Conservation (phyloP, 2,329 filamentous ascomycete species). For the Pyricularia pennisetigena region DNA sequence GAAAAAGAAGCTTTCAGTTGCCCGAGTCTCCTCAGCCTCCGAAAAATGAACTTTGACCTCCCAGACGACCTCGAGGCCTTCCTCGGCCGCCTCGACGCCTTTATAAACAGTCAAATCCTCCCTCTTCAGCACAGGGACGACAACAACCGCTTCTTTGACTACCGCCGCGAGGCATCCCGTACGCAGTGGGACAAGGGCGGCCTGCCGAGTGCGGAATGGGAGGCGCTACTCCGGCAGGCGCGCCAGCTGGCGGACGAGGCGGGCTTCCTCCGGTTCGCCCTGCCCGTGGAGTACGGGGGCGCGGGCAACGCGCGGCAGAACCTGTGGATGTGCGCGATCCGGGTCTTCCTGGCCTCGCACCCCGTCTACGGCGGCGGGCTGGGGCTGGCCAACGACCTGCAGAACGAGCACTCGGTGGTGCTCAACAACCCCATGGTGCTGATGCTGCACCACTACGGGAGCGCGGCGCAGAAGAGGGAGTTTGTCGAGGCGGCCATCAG, state of each 20-base stretch:
- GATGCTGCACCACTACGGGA: constrained; percentile 53
- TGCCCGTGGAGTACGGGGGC: constrained; percentile 33
- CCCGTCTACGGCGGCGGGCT: constrained; percentile 33
- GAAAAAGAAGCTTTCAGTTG: neutral
- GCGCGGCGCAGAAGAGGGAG: constrained; percentile 38
- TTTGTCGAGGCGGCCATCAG: constrained; percentile 41
- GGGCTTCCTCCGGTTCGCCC: constrained; percentile 49
- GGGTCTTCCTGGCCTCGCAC: constrained; percentile 48
- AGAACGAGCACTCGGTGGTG: constrained; percentile 53
- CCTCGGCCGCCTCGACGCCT: constrained; percentile 40
- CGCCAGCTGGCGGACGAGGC: constrained; percentile 37
- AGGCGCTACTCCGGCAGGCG: constrained; percentile 34
- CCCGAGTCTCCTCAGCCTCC: neutral
- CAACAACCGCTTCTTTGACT: constrained; percentile 56
- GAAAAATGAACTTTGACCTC: constrained; percentile 46
- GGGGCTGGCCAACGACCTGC: constrained; percentile 52
- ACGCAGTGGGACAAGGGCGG: constrained; percentile 51
- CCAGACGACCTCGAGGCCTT: constrained; percentile 37
- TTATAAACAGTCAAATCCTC: constrained; percentile 42
- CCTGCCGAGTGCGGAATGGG: constrained; percentile 49
- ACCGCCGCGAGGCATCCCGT: constrained; percentile 50
- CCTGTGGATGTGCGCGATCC: constrained; percentile 53
- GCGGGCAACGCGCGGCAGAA: constrained; percentile 36
- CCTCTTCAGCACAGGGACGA: constrained; percentile 45
- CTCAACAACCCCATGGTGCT: constrained; percentile 54